Evolutionary conservation across 2,329 filamentous ascomycete species (phyloP), one percentile per base, ranked within the genome.

Genomic region (Aspergillus pseudoviridinutans): DNA sequence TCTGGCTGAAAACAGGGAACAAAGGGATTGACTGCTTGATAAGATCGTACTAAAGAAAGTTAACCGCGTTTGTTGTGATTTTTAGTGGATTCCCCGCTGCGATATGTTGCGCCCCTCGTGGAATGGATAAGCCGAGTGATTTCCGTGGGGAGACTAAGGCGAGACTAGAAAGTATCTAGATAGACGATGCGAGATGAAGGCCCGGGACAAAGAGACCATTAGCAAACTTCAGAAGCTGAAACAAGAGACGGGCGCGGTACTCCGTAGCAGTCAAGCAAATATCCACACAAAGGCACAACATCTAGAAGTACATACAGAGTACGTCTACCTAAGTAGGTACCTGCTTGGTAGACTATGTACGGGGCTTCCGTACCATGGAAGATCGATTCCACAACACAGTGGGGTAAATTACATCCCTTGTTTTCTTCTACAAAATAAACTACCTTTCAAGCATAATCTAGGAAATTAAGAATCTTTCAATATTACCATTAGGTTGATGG

Each of bases 71-170:
- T 47, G 22, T 47, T 47, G 22, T 47, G 44, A 7, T 25, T 22
- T 46, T 46, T 47, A 35, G 49, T 22, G 49, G 49, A 22, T 54
- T 54, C 53, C 44, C 53, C 53, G 53, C 53, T 38, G 46, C 53
- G 42, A 54, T 49, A 46, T 38, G 32, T 17, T 38, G 44, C 10
- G 44, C 42, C 8, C 17, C 22, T 47, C 44, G 12, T 25, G 44
- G 44, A 53, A 24, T 53, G 46, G 35, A 50, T 27, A 29, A 14
- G 7, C 12, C 20, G n/a, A 32, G 28, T 9, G 20, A 20, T 8
- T 35, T 35, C 28, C n/a, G 50, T 2, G 50, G 29, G 38, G 24
- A 41, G 25, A 25, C 20, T 41, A 17, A 41, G 50, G 14, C 6
- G 32, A 35, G 32, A 35, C 32, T 35, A 35, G 32, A 35, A 14